These are phyloP conservation scores for Hypoxylon intermedium DNA, from an alignment of 495 filamentous ascomycete genomes.

Conservation along the genomic window DNA sequence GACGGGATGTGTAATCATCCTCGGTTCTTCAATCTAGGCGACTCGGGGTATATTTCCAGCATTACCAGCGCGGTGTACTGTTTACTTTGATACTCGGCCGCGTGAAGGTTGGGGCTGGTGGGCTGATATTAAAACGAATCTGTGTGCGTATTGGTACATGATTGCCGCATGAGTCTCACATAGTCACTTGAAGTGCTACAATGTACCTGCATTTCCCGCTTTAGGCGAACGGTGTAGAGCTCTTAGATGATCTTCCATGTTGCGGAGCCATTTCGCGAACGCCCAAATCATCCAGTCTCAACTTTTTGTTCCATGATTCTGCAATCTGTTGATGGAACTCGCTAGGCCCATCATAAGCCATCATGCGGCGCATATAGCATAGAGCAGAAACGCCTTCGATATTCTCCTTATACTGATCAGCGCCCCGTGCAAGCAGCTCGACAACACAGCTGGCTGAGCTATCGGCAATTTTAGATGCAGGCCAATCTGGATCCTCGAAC, in stretches of 20 bases:
- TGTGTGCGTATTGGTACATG: no score
- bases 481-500: not conserved
- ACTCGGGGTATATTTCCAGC: no score
- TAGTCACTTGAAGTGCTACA: no score
- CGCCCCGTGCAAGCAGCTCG: not conserved
- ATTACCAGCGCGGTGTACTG: no score
- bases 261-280: no score
- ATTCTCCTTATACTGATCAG: conserved; percentile 5
- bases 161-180: no score
- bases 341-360: conserved; percentile 22
- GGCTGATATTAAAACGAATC: no score
- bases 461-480: conserved; percentile 2
- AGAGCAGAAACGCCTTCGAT: conserved; percentile 11
- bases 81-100: no score
- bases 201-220: no score
- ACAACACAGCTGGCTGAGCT: conserved; percentile 3
- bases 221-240: not conserved
- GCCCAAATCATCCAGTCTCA: not conserved
- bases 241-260: not conserved
- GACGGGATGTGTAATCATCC: no score
- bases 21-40: no score
- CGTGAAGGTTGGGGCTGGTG: no score
- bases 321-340: conserved; percentile 15
- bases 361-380: conserved; percentile 15
- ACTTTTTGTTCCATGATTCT: not conserved